These are phyloP conservation scores for Straminergon stramineum DNA, from an alignment of 225 moss, liverwort and hornwort genomes.

Conservation along the genomic window DNA sequence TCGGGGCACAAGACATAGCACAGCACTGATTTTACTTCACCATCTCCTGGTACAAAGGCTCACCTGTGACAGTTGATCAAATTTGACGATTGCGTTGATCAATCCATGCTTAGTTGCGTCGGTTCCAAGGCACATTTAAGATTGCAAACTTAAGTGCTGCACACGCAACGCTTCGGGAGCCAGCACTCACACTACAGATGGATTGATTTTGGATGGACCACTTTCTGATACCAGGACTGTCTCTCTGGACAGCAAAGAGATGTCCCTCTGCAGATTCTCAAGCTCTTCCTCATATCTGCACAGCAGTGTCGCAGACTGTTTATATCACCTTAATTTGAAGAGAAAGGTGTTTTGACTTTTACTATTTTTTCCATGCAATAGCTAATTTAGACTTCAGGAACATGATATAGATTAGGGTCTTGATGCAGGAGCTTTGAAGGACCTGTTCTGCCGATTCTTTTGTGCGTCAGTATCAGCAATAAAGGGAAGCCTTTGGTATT, in stretches of 20 bases:
- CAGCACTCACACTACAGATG: not conserved
- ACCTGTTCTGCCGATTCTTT: slow-evolving; percentile 26
- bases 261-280: slow-evolving; percentile 22
- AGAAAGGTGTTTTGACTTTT: not conserved
- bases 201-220: slow-evolving; percentile 16
- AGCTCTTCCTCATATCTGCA: slow-evolving; percentile 39
- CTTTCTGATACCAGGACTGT: slow-evolving; percentile 16
- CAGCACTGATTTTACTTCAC: not conserved
- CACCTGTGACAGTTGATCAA: not conserved
- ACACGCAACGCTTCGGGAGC: not conserved
- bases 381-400: not conserved
- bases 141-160: not conserved
- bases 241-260: slow-evolving; percentile 22
- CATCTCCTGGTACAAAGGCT: not conserved
- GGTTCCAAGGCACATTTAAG: not conserved
- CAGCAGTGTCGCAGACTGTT: not conserved
- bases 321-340: not conserved
- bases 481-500: slow-evolving; percentile 27
- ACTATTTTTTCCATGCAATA: not conserved
- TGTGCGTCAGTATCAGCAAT: slow-evolving; percentile 24
- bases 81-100: not conserved
- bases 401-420: not conserved
- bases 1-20: not conserved
- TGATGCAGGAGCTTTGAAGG: not conserved
- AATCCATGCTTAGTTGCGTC: not conserved